Conservation (phyloP, 2,329 filamentous ascomycete species). For the Metarhizium sp. region DNA sequence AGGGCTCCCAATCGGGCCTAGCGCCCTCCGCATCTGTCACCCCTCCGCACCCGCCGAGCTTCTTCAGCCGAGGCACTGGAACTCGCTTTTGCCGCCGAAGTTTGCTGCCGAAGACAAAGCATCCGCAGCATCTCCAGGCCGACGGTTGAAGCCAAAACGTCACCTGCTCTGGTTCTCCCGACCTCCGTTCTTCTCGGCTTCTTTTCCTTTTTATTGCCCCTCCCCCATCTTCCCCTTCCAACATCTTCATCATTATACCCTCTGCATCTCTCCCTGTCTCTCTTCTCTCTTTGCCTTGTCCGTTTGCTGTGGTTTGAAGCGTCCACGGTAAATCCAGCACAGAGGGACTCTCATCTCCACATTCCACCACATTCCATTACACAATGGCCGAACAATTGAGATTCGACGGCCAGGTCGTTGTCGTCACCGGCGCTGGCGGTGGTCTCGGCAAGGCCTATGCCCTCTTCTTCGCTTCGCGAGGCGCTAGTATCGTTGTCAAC, state of each 20-base stretch:
- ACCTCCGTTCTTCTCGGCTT: not conserved
- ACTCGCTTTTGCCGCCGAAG: slow-evolving; percentile 8
- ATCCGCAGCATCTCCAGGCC: not conserved
- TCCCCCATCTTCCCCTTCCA: slow-evolving; percentile 5
- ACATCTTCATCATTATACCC: slow-evolving; percentile 3
- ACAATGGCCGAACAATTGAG: slow-evolving; percentile 60
- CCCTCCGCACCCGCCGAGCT: slow-evolving; percentile 17
- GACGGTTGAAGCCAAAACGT: not conserved
- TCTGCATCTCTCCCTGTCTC: slow-evolving; percentile 2
- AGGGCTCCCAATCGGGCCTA: slow-evolving; percentile 13
- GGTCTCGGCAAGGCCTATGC: slow-evolving; percentile 77
- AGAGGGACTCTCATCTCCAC: slow-evolving; percentile 1
- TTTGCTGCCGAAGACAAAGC: not conserved
- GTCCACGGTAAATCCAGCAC: not conserved
- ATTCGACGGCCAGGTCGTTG: slow-evolving; percentile 76
- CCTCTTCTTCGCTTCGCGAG: slow-evolving; percentile 82
- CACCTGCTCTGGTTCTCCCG: slow-evolving; percentile 1
- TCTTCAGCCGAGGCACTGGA: slow-evolving; percentile 19
- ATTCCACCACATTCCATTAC: slow-evolving; percentile 8
- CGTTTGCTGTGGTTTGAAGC: slow-evolving; percentile 1
- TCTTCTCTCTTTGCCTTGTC: slow-evolving; percentile 2
- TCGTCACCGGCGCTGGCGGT: slow-evolving; percentile 73
- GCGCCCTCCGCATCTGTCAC: slow-evolving; percentile 14
- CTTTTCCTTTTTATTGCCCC: slow-evolving; percentile 3
- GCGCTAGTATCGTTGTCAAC: slow-evolving; percentile 93